phyloP scores from a whole-genome alignment of 2,329 filamentous ascomycete genomes.

The Curvularia spicifera region DNA sequence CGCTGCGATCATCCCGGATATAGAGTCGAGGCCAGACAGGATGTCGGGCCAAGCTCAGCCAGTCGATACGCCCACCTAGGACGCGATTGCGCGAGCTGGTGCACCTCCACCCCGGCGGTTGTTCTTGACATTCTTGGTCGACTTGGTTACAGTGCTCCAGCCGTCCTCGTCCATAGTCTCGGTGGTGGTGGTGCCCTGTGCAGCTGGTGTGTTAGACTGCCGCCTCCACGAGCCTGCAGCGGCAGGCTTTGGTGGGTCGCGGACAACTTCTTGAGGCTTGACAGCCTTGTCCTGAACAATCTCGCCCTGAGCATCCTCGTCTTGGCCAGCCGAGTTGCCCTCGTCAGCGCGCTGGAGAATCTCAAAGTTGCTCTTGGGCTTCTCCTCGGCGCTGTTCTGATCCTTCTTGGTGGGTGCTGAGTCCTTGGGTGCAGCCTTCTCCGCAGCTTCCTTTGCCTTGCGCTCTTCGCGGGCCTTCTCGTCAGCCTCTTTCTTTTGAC shows the following conservation, averaged over 20 bases:
- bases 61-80: constrained; percentile 40
- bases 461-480: constrained; percentile 81
- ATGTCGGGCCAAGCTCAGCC: constrained; percentile 16
- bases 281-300: constrained; percentile 60
- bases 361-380: constrained; percentile 60
- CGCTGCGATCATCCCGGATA: constrained; percentile 37
- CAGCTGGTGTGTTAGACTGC: constrained; percentile 42
- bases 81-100: constrained; percentile 55
- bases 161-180: constrained; percentile 59
- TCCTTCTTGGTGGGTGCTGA: constrained; percentile 48
- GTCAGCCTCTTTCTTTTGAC: constrained; percentile 85
- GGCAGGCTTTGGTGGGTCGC: constrained; percentile 51
- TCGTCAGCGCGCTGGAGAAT: constrained; percentile 58
- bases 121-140: constrained; percentile 49
- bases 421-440: constrained; percentile 65
- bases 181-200: constrained; percentile 51
- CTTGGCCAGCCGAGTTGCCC: constrained; percentile 49
- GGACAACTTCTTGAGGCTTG: constrained; percentile 63
- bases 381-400: constrained; percentile 50
- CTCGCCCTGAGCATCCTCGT: constrained; percentile 58
- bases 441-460: constrained; percentile 58
- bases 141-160: constrained; percentile 60
- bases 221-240: constrained; percentile 51
- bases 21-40: constrained; percentile 19
- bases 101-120: constrained; percentile 51